Percentiles rank a stretch among this genome's conserved stretches.
Conservation (phyloP, 768 basidiomycete species). For the Tylopilus sp. region DNA sequence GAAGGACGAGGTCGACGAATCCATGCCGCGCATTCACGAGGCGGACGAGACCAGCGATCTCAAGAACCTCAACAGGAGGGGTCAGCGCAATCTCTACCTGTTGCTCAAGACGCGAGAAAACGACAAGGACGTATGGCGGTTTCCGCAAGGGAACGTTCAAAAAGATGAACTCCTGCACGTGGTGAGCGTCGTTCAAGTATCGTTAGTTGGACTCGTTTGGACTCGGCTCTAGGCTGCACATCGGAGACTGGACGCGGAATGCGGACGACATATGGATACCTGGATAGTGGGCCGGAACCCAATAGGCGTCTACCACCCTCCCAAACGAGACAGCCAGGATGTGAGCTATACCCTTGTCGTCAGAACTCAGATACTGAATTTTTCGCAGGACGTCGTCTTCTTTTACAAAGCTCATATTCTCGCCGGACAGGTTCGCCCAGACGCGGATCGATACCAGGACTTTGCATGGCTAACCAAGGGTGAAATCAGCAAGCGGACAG, state of each 20-base stretch:
- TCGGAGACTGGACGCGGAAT: constrained; percentile 64
- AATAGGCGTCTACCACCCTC: constrained; percentile 70
- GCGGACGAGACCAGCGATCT: constrained; percentile 60
- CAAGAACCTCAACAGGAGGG: constrained; percentile 76
- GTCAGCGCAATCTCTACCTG: constrained; percentile 87
- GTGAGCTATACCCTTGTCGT: constrained; percentile 24
- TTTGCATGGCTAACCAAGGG: constrained; percentile 95
- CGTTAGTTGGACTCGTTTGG: neutral
- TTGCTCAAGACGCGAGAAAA: constrained; percentile 52
- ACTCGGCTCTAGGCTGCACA: constrained; percentile 58
- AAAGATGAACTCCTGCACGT: constrained; percentile 75
- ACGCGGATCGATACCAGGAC: constrained; percentile 53
- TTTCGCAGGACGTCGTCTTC: constrained; percentile 65
- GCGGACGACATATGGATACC: constrained; percentile 82
- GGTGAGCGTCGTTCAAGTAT: constrained; percentile 38
- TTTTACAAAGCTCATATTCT: constrained; percentile 94
- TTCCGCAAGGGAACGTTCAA: constrained; percentile 66
- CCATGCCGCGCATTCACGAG: constrained; percentile 57
- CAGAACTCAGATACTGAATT: constrained; percentile 1
- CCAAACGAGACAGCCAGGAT: constrained; percentile 34
- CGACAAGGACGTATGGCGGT: constrained; percentile 66
- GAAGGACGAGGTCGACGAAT: constrained; percentile 56
- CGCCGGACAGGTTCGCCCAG: constrained; percentile 74
- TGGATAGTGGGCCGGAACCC: constrained; percentile 94
- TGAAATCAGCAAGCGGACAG: constrained; percentile 75